Evolutionary conservation across 2,329 filamentous ascomycete species (phyloP), one percentile per base, ranked within the genome.

Genomic region (Ophiostoma tasmaniense): DNA sequence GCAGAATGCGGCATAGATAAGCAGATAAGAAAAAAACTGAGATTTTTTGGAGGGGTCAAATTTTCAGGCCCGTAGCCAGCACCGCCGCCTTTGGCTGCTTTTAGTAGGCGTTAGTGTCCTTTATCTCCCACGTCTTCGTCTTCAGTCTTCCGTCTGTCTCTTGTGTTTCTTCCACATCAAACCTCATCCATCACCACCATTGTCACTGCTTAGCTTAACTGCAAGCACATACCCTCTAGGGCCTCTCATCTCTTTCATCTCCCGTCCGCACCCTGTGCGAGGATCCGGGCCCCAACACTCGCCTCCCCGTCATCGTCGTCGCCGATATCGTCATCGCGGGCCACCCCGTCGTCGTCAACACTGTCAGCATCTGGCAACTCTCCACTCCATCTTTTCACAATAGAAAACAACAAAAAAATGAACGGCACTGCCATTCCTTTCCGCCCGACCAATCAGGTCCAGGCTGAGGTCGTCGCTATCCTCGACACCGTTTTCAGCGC

Each of bases 401-500:
- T 1, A n/a, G 7, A 45, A 45, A 14, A 39, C 35, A 55, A 17
- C 28, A 25, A 14, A 7, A 30, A 64, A 33, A 72, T 73, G 72
- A 65, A 71, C 37, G 55, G 68, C 25, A 71, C 72, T 64, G 68
- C 72, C 42, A 69, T 73, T 35, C 74, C 75, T 45, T 71, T 75
- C 55, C 72, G 72, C 69, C 71, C 71, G 22, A 42, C 37, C 37
- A 39, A 25, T 13, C 22, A 65, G 10, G n/a, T 55, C 28, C 61
- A 86, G 74, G 86, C 88, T 73, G 90, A 92, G 72, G 81, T 94
- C 71, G 79, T 84, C 71, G 83, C 85, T 69, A 79, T 92, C 61
- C 76, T 93, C 74, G 81, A 87, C 74, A 88, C 84, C 66, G 85
- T 92, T 73, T 92, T 93, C 79, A 85, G 82, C 64, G 86, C 90